Evolutionary conservation across 2,329 filamentous ascomycete genomes (phyloP), one percentile per base, ranked within the genome.

Genomic region (Colletotrichum magnum): DNA sequence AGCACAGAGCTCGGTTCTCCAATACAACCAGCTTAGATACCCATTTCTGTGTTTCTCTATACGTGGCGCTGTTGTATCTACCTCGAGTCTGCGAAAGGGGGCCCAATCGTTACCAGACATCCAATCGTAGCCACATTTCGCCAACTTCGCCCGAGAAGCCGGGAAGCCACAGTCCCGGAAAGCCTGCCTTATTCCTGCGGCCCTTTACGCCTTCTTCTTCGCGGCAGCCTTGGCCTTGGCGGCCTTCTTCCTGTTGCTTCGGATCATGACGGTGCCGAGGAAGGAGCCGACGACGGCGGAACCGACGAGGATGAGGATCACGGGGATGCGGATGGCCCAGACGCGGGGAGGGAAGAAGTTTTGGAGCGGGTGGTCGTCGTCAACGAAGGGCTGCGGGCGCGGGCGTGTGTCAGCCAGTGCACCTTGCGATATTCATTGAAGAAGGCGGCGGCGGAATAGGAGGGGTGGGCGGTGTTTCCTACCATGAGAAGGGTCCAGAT

Each of bases 401-500:
- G 58, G 58, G 21, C 32, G 53, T 62, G 45, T 56, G 68, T 73
- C n/a, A n/a, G n/a, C n/a, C 54, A 68, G 71, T 18, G 50, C 15
- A 68, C 52, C 68, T 56, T 48, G 57, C 28, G 58, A 53, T 16
- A 7, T 21, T 7, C 32, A 51, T n/a, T n/a, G 54, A 18, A 61
- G 32, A 56, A 41, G 54, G 64, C 56, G 32, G 32, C 32, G 32
- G 32, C 32, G 32, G 32, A 36, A 36, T 7, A 66, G 41, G 48
- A 51, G 56, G 68, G 62, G 58, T 24, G 76, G 32, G 32, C 3
- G 32, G 32, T 36, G 32, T 10, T 10, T 36, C 83, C 68, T 89
- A 98, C 96, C 93, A 99, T 98, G 74, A 98, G 88, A 73, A 99
- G 88, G 32, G 96, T 97, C 96, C 96, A 99, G 82, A 97, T 89